Conservation (phyloP, 768 basidiomycete species). For the Mycena leptocephala region DNA sequence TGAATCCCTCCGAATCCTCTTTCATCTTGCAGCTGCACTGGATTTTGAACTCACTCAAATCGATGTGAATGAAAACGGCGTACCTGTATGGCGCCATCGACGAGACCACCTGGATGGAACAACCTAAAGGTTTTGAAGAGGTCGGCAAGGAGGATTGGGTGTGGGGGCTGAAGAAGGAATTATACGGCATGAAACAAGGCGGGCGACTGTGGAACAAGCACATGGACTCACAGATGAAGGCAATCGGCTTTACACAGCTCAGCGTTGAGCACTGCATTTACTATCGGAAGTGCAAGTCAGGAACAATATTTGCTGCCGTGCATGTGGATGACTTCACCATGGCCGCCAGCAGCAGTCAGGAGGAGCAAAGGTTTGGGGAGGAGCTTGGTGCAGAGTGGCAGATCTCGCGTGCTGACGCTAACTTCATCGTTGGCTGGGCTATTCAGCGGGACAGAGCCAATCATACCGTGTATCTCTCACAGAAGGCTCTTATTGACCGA, state of each 20-base stretch:
- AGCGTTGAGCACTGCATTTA: conserved; percentile 54
- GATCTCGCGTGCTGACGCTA: conserved; percentile 50
- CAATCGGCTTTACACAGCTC: conserved; percentile 48
- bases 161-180: conserved; percentile 42
- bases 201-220: conserved; percentile 53
- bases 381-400: conserved; percentile 47
- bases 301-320: conserved; percentile 47
- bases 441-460: conserved; percentile 44
- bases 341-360: conserved; percentile 32
- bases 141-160: conserved; percentile 44
- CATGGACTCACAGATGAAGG: conserved; percentile 43
- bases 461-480: conserved; percentile 40
- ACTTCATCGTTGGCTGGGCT: conserved; percentile 54
- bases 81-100: conserved; percentile 55
- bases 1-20: conserved; percentile 55
- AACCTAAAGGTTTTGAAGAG: conserved; percentile 47
- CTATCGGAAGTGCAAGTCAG: conserved; percentile 14
- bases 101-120: conserved; percentile 53
- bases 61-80: conserved; percentile 58
- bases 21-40: conserved; percentile 50
- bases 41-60: conserved; percentile 57
- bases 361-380: conserved; percentile 40
- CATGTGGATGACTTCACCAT: conserved; percentile 55
- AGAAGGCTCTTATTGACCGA: conserved; percentile 46
- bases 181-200: conserved; percentile 59